Conservation (phyloP, 2,329 filamentous ascomycete genomes). For the Claviceps fusiformis region DNA sequence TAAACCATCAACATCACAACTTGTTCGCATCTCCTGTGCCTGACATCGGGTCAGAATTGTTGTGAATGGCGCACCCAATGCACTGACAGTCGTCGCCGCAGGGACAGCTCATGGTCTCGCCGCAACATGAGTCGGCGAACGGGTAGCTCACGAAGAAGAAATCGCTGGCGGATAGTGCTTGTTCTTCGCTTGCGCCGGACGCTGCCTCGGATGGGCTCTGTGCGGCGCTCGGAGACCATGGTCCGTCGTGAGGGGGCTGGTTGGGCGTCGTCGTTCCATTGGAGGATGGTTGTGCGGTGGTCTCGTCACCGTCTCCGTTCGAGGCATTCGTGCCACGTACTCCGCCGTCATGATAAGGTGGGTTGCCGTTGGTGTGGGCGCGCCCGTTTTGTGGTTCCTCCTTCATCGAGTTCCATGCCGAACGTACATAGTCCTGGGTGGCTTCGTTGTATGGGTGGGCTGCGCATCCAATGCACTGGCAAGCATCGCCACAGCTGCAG, state of each 20-base stretch:
- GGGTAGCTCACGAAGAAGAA: slow-evolving; percentile 48
- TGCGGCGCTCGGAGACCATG: slow-evolving; percentile 25
- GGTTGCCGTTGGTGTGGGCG: slow-evolving; percentile 5
- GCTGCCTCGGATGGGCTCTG: slow-evolving; percentile 35
- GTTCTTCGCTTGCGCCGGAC: slow-evolving; percentile 33
- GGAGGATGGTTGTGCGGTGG: slow-evolving; percentile 9
- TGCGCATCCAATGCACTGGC: slow-evolving; percentile 54
- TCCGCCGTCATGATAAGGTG: slow-evolving; percentile 7
- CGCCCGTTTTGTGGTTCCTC: slow-evolving; percentile 18
- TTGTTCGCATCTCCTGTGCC: neutral
- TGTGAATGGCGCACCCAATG: slow-evolving; percentile 42
- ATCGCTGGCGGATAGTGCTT: slow-evolving; percentile 35
- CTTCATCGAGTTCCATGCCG: slow-evolving; percentile 29
- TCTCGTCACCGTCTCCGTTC: slow-evolving; percentile 11
- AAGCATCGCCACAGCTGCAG: slow-evolving; percentile 52
- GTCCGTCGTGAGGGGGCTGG: slow-evolving; percentile 13
- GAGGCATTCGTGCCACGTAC: slow-evolving; percentile 13
- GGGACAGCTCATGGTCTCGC: slow-evolving; percentile 36
- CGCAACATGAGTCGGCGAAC: slow-evolving; percentile 32
- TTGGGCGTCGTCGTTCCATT: slow-evolving; percentile 10
- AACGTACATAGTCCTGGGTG: slow-evolving; percentile 39
- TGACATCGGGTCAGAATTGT: slow-evolving; percentile 13
- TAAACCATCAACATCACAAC: neutral
- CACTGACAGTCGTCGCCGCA: slow-evolving; percentile 48
- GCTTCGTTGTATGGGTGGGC: slow-evolving; percentile 55